Evolutionary conservation across 495 filamentous ascomycete species (phyloP), one percentile per base, ranked within the genome.

Genomic region (Polyplosphaeria fusca): DNA sequence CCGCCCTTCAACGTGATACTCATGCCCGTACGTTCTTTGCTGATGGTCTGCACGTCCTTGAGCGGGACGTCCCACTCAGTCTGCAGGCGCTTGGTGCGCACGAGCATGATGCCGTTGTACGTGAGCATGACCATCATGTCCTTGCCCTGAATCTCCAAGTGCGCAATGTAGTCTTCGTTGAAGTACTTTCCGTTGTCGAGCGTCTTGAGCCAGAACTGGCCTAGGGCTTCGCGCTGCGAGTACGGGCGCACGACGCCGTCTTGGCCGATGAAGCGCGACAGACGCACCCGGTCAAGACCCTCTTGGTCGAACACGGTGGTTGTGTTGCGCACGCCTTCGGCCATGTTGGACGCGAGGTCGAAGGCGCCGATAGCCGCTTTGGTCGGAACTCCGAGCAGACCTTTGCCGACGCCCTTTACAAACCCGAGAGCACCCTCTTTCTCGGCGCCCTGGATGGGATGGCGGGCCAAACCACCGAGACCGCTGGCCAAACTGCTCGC

Each of bases 171-270:
- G 66, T 91, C 82, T 71, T 97, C 94, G 73, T 92, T 84, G 80
- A 98, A 98, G 76, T 88, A 95, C 74, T 91, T 94, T 43, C 93
- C 93, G 55, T 95, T 91, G 67, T 97, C 94, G 1, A 93, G 79
- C 19, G 95, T 95, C 76, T 98, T 98, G 61, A 98, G 83, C 93
- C 93, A 98, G 76, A 91, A 95, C 71, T 98, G 93, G 7, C 93
- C 93, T 13, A 98, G 83, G 0, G 93, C 91, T 76, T 98, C 93
- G 14, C 93, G 88, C 70, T 97, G 91, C 13, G 83, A 89, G 76
- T 96, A 98, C 4, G 93, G 94, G 4, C 93, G 86, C 18, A 98
- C 91, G 54, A 97, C 87, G 28, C 91, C 93, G 68, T 97, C 93
- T 32, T 84, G 80, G 18, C 88, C 88, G 53, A 98, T 88, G 74